These are phyloP conservation scores for Russula emetica DNA, from an alignment of 768 basidiomycete genomes.

Conservation along the genomic window DNA sequence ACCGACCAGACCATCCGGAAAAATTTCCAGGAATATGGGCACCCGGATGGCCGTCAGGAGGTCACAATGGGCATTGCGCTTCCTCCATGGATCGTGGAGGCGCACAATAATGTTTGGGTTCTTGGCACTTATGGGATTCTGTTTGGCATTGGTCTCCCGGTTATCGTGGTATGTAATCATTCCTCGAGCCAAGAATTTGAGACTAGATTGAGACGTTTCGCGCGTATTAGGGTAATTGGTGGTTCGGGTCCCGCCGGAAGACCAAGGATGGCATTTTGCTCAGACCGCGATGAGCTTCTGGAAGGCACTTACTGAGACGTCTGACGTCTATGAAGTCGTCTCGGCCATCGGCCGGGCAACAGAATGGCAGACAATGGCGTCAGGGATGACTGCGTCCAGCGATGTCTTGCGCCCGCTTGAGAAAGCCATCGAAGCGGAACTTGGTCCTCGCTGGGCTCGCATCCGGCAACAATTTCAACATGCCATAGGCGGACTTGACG, in stretches of 20 bases:
- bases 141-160: constrained; percentile 84
- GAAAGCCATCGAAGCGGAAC: constrained; percentile 44
- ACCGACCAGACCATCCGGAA: constrained; percentile 90
- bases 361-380: constrained; percentile 48
- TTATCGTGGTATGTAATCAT: constrained; percentile 58
- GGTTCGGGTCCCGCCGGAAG: constrained; percentile 86
- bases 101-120: constrained; percentile 88
- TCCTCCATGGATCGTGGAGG: constrained; percentile 89
- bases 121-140: constrained; percentile 81
- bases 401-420: constrained; percentile 47
- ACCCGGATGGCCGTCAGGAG: constrained; percentile 96
- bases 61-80: constrained; percentile 92
- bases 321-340: constrained; percentile 66
- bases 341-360: constrained; percentile 64
- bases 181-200: neutral
- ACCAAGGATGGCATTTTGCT: constrained; percentile 90
- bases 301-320: constrained; percentile 78
- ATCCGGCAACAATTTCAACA: constrained; percentile 42
- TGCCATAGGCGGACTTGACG: constrained; percentile 35
- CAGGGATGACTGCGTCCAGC: constrained; percentile 31
- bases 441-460: constrained; percentile 53
- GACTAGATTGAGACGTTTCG: neutral
- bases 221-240: constrained; percentile 73
- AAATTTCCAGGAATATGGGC: constrained; percentile 84
- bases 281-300: constrained; percentile 84